Conservation (phyloP, 345 rosid genomes). For the Capsella bursapastoris region DNA sequence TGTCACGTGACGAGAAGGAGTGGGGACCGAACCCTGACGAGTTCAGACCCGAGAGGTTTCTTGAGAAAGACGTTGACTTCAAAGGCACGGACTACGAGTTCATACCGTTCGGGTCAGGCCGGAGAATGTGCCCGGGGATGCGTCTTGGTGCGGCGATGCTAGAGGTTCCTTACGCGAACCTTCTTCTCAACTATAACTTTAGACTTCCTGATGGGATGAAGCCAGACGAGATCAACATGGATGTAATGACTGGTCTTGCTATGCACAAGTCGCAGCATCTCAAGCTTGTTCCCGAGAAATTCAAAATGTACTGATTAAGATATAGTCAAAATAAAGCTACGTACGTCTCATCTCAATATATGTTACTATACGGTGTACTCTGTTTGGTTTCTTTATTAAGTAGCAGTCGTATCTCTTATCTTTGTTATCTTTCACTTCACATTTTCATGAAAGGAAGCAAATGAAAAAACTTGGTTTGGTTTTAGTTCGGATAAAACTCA, state of each 20-base stretch:
- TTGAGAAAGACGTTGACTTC: constrained; percentile 46
- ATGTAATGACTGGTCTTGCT: constrained; percentile 42
- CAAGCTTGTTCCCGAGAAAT: constrained; percentile 41
- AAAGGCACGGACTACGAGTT: constrained; percentile 51
- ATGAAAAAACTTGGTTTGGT: neutral
- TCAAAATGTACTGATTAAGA: constrained; percentile 2
- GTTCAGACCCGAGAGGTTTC: constrained; percentile 49
- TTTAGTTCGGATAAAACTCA: neutral
- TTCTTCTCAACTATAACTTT: constrained; percentile 42
- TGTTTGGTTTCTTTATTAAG: neutral
- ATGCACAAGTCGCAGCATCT: constrained; percentile 48
- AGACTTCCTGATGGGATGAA: constrained; percentile 42
- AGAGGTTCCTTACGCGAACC: constrained; percentile 46
- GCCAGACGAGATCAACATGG: constrained; percentile 45
- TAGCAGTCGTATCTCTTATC: neutral
- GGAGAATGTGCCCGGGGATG: constrained; percentile 51
- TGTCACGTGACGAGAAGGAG: constrained; percentile 44
- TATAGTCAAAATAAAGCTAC: neutral
- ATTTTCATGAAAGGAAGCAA: constrained; percentile 1
- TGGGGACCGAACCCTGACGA: constrained; percentile 49
- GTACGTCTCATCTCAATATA: neutral
- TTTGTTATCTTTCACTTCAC: neutral
- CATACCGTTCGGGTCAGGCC: constrained; percentile 49
- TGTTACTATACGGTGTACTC: neutral
- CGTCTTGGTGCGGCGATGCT: constrained; percentile 44